These are phyloP conservation scores for Rhizomucor miehei DNA, from an alignment of 371 early-diverging fungal genomes.

Conservation along the genomic window DNA sequence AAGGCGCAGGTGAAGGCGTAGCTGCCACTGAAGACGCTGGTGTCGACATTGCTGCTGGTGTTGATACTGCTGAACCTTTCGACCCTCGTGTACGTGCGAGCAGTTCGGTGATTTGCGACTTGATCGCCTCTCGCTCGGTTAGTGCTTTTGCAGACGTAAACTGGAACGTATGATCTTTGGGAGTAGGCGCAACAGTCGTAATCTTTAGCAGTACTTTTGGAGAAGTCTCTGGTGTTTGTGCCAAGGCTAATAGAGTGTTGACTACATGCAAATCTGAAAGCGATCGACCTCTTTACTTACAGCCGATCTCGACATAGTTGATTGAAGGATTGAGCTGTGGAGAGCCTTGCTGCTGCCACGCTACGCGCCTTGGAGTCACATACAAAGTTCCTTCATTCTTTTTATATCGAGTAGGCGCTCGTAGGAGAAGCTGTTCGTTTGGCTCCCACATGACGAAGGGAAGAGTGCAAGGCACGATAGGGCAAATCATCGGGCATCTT, in stretches of 20 bases:
- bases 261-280: not conserved
- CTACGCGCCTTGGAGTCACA: constrained; percentile 53
- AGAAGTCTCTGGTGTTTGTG: constrained; percentile 41
- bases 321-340: constrained; percentile 45
- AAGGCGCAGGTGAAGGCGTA: constrained; percentile 11
- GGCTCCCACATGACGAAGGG: constrained; percentile 52
- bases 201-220: constrained; percentile 42
- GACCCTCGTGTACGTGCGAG: constrained; percentile 39
- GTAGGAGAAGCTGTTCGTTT: constrained; percentile 50
- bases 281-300: constrained; percentile 12
- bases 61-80: constrained; percentile 4
- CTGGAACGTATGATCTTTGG: constrained; percentile 47
- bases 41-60: constrained; percentile 6
- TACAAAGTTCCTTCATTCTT: constrained; percentile 54
- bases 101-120: constrained; percentile 48
- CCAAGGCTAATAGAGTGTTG: not conserved
- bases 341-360: constrained; percentile 56
- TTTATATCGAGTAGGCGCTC: constrained; percentile 47
- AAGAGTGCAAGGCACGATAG: too few species aligned
- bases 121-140: constrained; percentile 57
- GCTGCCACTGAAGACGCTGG: constrained; percentile 4
- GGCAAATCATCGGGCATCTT: too few species aligned
- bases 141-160: constrained; percentile 54
- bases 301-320: constrained; percentile 33
- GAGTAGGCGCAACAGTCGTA: constrained; percentile 18